Evolutionary conservation across 257 asterid species (phyloP).

Genomic region (Solanum medicagineum): DNA sequence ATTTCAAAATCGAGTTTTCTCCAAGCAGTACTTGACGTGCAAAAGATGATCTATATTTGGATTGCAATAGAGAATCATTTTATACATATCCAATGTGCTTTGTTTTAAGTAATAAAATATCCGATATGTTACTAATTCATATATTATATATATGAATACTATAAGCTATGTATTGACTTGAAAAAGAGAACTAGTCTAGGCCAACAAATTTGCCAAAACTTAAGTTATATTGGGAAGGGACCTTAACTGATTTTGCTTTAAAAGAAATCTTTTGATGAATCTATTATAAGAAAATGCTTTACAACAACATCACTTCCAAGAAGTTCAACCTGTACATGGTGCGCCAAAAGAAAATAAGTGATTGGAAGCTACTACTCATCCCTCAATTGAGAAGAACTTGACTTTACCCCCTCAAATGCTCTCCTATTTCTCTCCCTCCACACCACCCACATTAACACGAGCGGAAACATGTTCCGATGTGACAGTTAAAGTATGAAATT

Average conservation of each 20-base stretch:
- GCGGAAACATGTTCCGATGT: background rate
- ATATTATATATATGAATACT: background rate
- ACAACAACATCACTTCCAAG: background rate
- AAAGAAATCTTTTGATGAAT: background rate
- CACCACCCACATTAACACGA: background rate
- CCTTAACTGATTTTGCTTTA: background rate
- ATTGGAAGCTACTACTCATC: background rate
- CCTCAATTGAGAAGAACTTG: background rate
- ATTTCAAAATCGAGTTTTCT: background rate
- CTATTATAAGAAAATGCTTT: background rate
- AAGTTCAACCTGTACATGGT: background rate
- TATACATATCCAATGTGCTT: background rate
- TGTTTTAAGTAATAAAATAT: background rate
- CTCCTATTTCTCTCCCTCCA: background rate
- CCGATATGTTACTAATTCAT: background rate
- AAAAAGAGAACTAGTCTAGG: background rate
- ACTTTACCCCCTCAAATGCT: background rate
- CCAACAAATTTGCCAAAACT: background rate
- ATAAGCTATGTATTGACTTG: background rate
- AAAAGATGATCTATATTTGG: background rate
- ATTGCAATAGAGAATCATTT: background rate
- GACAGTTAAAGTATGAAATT: background rate
- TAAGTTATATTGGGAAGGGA: background rate
- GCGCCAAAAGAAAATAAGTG: background rate
- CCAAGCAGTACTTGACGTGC: background rate